phyloP scores from a whole-genome alignment of 495 filamentous ascomycete genomes.

The Talaromyces adpressus region DNA sequence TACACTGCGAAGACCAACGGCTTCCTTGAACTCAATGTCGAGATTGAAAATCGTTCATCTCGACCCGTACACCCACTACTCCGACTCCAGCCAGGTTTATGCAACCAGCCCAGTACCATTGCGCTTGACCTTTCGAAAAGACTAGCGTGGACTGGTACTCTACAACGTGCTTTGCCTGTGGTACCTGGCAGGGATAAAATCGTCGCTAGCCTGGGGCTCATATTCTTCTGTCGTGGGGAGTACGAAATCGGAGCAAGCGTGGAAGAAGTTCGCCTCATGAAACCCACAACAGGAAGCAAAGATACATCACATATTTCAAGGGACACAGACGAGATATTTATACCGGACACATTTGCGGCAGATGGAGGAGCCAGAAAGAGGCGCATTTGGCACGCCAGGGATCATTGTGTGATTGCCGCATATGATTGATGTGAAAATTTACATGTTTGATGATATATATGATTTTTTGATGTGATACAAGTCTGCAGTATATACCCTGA shows the following conservation, averaged over 20 bases:
- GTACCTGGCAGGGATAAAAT: constrained; percentile 48
- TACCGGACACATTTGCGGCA: constrained; percentile 44
- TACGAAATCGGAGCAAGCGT: constrained; percentile 77
- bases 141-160: constrained; percentile 74
- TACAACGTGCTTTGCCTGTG: constrained; percentile 65
- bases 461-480: background rate
- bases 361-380: constrained; percentile 52
- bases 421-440: constrained; percentile 15
- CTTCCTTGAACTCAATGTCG: constrained; percentile 62
- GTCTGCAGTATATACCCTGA: constrained; percentile 3
- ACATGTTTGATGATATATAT: background rate
- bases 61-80: constrained; percentile 64
- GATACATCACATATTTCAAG: constrained; percentile 12
- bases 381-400: constrained; percentile 65
- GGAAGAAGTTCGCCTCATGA: constrained; percentile 60
- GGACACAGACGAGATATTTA: constrained; percentile 32
- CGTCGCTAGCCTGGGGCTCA: constrained; percentile 55
- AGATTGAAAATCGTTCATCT: constrained; percentile 63
- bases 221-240: constrained; percentile 67
- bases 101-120: constrained; percentile 62
- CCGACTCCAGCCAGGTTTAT: constrained; percentile 68
- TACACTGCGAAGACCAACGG: constrained; percentile 60
- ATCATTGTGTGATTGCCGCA: constrained; percentile 57
- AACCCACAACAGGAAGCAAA: constrained; percentile 13
- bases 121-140: constrained; percentile 80